Conservation (phyloP, 108 stramenopile species). For the Bacterosira constricta region DNA sequence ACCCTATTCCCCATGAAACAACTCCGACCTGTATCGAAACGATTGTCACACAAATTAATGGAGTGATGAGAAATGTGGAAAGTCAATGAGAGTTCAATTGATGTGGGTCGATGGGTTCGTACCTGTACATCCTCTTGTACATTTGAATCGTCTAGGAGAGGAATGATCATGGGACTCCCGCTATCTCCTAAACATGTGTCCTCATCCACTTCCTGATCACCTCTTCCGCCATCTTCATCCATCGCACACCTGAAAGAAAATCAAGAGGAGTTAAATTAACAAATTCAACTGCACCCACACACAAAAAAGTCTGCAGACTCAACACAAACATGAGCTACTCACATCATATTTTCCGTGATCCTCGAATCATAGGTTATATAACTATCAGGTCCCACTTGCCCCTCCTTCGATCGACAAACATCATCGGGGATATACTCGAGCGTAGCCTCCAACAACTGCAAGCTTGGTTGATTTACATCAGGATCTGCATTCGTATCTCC, state of each 20-base stretch:
- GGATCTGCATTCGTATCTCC: constrained; percentile 52
- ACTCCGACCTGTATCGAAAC: constrained; percentile 41
- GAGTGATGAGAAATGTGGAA: not conserved
- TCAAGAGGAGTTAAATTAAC: not conserved
- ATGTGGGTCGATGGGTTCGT: constrained; percentile 6
- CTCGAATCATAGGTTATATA: not conserved
- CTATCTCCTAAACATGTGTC: constrained; percentile 51
- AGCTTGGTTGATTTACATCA: constrained; percentile 5
- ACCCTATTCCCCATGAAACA: constrained; percentile 53
- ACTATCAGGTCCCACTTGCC: not conserved
- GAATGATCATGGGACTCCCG: constrained; percentile 44
- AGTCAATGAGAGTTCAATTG: not conserved
- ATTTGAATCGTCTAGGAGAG: not conserved
- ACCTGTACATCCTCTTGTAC: constrained; percentile 53
- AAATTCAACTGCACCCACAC: too few species aligned
- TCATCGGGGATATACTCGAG: constrained; percentile 37
- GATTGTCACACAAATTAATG: not conserved
- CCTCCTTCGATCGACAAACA: constrained; percentile 16
- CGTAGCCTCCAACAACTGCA: constrained; percentile 13
- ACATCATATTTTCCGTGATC: constrained; percentile 49
- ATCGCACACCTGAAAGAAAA: constrained; percentile 7
- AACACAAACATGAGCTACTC: constrained; percentile 7
- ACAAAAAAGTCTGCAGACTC: too few species aligned
- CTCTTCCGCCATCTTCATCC: constrained; percentile 5
- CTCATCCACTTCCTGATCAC: constrained; percentile 9